Conservation (phyloP, 257 asterid genomes). For the Catharanthus roseus region DNA sequence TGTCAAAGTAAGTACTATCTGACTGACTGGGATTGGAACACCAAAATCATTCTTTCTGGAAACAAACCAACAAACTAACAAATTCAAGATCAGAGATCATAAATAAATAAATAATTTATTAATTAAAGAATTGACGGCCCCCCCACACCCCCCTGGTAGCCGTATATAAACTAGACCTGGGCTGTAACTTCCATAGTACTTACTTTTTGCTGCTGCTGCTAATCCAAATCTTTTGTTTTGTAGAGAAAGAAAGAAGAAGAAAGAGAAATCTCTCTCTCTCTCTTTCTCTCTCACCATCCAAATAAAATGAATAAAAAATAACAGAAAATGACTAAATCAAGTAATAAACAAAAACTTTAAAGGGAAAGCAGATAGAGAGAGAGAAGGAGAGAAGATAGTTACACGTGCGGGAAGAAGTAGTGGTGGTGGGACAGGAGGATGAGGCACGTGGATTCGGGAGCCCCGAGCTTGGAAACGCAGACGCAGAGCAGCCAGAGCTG, state of each 20-base stretch:
- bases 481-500: background rate
- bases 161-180: too few species aligned
- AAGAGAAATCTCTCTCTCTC: too few species aligned
- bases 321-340: background rate
- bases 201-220: too few species aligned
- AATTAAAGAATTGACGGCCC: background rate
- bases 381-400: background rate
- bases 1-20: background rate
- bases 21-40: background rate
- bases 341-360: background rate
- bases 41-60: background rate
- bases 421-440: background rate
- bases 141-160: too few species aligned
- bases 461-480: constrained; percentile 5
- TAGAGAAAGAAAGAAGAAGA: too few species aligned
- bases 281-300: too few species aligned
- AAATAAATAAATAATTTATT: too few species aligned
- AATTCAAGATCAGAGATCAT: too few species aligned
- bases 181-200: too few species aligned
- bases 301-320: too few species aligned
- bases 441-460: constrained; percentile 10
- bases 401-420: constrained; percentile 9
- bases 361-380: background rate
- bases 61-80: background rate
- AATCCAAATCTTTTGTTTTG: too few species aligned